Base-by-base conservation (phyloP, 176 grass and related monocot genomes). In the Saccharum spontaneum region DNA sequence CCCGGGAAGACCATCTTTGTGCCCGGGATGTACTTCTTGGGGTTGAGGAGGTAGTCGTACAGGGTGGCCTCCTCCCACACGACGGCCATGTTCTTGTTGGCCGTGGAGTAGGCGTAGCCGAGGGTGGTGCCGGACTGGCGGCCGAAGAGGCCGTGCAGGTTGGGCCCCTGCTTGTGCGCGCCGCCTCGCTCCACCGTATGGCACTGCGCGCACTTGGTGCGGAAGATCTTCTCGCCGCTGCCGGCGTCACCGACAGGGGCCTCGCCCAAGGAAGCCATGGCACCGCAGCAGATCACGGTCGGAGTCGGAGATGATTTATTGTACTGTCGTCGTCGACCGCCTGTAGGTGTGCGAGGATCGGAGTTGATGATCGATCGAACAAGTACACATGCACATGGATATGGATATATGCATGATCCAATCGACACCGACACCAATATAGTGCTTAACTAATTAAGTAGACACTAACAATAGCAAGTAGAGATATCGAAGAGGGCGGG, bases 151-250 rank as follows among this genome's bases (percentile, higher is more conserved):
- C 90, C 93, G 71, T 90, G 89, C 57, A 92, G 84, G 78, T 95
- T 95, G 13, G 93, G 93, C 2, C 90, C 94, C 86, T 97, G 94
- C 84, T 63, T 91, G 92, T 97, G 94, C 15, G 88, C 92, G 67
- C 92, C 94, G n/a, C 94, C 94, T 38, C 91, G 89, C 17, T 97
- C 94, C 38, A 97, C 94, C 50, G 94, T 97, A 84, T 97, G 94
- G 92, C 94, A 97, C 86, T 97, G 94, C 5, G 92, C 94, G 69
- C 94, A 97, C 86, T 97, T 97, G 36, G 90, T 97, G 86, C 90
- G 91, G 92, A 97, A 97, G 86, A 97, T 97, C 94, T 97, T 97
- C 81, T 97, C 88, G 82, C 94, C 94, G 60, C 76, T 61, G 69
- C 89, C 88, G 41, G 83, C 8, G 78, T 92, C 80, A 3, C 94